phyloP scores from a whole-genome alignment of 2,329 filamentous ascomycete genomes.

The Talaromyces sp. region DNA sequence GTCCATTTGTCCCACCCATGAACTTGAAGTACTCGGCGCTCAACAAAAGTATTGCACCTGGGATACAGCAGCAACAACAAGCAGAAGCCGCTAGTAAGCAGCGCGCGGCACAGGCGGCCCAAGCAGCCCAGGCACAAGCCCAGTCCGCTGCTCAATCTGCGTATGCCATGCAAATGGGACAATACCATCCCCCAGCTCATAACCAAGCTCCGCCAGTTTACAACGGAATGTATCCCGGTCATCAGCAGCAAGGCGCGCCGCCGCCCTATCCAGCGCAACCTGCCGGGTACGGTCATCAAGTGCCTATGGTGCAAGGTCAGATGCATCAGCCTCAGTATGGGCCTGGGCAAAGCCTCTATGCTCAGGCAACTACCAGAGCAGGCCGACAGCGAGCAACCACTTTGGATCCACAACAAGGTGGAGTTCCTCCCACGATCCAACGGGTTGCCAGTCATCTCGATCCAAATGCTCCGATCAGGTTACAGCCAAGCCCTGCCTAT shows the following conservation, averaged over 20 bases:
- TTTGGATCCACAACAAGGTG: conserved; percentile 90
- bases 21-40: conserved; percentile 83
- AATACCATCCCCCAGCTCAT: conserved; percentile 47
- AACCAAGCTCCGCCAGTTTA: conserved; percentile 62
- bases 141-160: conserved; percentile 63
- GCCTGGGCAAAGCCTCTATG: conserved; percentile 67
- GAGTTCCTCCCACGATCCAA: conserved; percentile 88
- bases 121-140: conserved; percentile 50
- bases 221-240: conserved; percentile 66
- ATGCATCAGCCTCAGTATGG: conserved; percentile 62
- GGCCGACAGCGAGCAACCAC: conserved; percentile 87
- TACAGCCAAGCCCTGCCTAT: conserved; percentile 94
- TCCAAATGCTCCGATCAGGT: conserved; percentile 83
- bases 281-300: conserved; percentile 63
- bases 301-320: conserved; percentile 64
- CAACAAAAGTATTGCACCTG: conserved; percentile 82
- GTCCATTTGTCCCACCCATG: conserved; percentile 94
- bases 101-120: conserved; percentile 60
- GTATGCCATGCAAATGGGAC: conserved; percentile 60
- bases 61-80: conserved; percentile 92
- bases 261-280: conserved; percentile 74
- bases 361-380: conserved; percentile 69
- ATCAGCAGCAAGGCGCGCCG: conserved; percentile 61
- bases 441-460: conserved; percentile 94
- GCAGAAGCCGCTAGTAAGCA: conserved; percentile 93